phyloP scores from a whole-genome alignment of 257 asterid genomes.

The Przewalskia tangutica region DNA sequence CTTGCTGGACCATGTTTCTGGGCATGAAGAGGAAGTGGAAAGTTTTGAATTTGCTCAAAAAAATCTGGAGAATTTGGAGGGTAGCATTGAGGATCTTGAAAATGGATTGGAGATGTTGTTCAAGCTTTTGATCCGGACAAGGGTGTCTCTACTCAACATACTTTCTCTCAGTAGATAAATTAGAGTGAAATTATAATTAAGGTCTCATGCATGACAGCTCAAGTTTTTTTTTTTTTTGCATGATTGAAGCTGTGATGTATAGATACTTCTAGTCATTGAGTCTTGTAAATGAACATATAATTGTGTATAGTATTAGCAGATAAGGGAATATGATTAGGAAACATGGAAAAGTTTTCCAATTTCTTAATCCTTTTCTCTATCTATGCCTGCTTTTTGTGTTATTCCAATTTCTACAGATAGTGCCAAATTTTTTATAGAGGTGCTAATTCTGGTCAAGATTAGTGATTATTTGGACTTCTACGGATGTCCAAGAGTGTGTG shows the following conservation, averaged over 20 bases:
- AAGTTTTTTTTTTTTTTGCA: neutral
- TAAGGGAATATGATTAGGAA: neutral
- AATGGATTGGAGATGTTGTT: constrained; percentile 18
- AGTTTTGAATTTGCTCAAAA: constrained; percentile 17
- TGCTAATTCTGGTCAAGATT: neutral
- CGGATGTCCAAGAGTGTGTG: neutral
- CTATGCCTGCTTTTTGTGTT: neutral
- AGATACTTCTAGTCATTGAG: neutral
- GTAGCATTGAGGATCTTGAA: constrained; percentile 18
- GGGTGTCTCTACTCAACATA: constrained; percentile 27
- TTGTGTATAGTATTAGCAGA: neutral
- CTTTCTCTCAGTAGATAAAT: constrained; percentile 4
- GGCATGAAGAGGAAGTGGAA: constrained; percentile 4
- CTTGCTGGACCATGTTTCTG: constrained; percentile 3
- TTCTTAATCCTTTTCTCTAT: neutral
- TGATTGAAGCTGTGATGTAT: constrained; percentile 6
- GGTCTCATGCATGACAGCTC: constrained; percentile 4
- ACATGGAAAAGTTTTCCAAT: neutral
- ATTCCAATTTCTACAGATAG: neutral
- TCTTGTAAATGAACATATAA: neutral
- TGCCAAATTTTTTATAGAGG: constrained; percentile 2
- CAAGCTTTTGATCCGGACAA: constrained; percentile 22
- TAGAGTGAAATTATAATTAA: neutral
- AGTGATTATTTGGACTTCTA: neutral
- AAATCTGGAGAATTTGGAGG: constrained; percentile 19